Evolutionary conservation across 169 alveolate species (phyloP).

Genomic region (Ichthyophthirius multifiliis): DNA sequence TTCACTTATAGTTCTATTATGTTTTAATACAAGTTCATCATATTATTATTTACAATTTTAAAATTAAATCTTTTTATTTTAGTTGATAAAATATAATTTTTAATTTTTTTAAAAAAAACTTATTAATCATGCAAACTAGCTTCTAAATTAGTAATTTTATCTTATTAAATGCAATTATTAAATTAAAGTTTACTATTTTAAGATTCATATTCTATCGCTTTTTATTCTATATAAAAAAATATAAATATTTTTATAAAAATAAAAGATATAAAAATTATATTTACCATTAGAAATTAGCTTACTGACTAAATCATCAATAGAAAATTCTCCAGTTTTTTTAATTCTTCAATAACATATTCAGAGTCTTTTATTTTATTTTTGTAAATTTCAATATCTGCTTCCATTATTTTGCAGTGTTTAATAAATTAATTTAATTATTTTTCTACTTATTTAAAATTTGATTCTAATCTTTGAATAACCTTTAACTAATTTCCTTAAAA

Average conservation of each 20-base stretch:
- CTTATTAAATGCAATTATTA: background rate
- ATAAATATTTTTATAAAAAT: background rate
- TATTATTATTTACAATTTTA: background rate
- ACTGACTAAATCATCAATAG: background rate
- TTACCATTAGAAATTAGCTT: conserved; percentile 1
- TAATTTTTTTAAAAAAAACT: background rate
- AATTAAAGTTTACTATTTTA: background rate
- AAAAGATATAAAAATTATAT: background rate
- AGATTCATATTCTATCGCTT: background rate
- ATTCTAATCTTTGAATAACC: background rate
- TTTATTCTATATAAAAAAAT: background rate
- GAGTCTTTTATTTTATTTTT: conserved; percentile 8
- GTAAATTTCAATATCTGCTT: conserved; percentile 25
- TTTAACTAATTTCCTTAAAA: background rate
- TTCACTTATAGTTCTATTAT: background rate
- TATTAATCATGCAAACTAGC: background rate
- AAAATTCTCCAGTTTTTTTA: conserved; percentile 15
- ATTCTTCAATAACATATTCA: background rate
- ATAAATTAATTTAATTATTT: background rate
- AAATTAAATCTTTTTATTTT: background rate
- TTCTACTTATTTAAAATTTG: background rate
- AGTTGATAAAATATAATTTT: background rate
- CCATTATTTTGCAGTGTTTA: conserved; percentile 15
- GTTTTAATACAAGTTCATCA: background rate
- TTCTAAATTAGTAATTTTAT: background rate